These are phyloP conservation scores for Penicillium concentricum DNA, from an alignment of 2,329 filamentous ascomycete species.

Conservation along the genomic window DNA sequence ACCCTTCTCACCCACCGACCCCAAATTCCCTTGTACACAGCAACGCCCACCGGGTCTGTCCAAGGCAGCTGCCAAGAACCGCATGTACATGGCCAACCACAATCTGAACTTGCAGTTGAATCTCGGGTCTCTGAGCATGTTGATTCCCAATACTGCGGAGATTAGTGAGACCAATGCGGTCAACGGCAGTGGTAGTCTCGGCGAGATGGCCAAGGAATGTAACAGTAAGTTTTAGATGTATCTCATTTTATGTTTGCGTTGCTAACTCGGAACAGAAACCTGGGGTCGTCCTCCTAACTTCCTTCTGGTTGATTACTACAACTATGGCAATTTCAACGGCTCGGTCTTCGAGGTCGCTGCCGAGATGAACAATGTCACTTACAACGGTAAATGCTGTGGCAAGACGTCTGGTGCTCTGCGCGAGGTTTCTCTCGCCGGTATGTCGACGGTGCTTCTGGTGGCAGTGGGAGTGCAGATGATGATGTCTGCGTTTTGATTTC, in stretches of 20 bases:
- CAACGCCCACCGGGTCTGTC: constrained; percentile 71
- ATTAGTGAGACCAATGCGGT: constrained; percentile 71
- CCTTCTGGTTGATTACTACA: constrained; percentile 83
- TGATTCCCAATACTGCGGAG: constrained; percentile 69
- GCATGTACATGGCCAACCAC: constrained; percentile 84
- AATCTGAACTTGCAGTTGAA: constrained; percentile 80
- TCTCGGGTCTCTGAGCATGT: constrained; percentile 61
- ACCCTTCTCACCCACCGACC: constrained; percentile 71
- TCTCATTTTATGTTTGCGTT: not conserved
- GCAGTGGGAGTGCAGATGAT: constrained; percentile 26
- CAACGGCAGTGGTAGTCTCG: constrained; percentile 65
- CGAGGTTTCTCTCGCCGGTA: constrained; percentile 16
- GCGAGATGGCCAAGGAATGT: constrained; percentile 64
- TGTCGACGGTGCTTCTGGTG: constrained; percentile 24
- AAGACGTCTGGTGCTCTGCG: constrained; percentile 26
- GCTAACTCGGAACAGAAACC: constrained; percentile 32
- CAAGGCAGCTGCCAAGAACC: constrained; percentile 53
- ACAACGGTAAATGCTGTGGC: constrained; percentile 49
- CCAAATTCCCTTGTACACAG: constrained; percentile 72
- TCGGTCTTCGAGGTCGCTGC: constrained; percentile 77
- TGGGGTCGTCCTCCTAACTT: constrained; percentile 74
- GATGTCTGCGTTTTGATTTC: constrained; percentile 23
- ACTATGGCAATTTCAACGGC: constrained; percentile 65
- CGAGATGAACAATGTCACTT: constrained; percentile 69
- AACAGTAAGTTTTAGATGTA: constrained; percentile 37